These are phyloP conservation scores for Amanita rimosa DNA, from an alignment of 768 basidiomycete species.

Conservation along the genomic window DNA sequence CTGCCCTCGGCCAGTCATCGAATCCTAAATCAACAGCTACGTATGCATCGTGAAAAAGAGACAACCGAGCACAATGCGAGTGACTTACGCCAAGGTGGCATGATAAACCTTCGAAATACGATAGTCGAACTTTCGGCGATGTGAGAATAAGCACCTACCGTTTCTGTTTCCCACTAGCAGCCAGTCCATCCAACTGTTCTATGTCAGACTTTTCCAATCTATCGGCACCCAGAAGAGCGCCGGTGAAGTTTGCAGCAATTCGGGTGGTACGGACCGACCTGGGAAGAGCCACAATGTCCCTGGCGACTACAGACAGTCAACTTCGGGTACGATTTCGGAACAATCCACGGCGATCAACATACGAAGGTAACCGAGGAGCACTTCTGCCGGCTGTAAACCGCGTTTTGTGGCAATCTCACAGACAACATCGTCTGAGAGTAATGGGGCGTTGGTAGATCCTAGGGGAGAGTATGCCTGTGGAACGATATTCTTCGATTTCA, in stretches of 20 bases:
- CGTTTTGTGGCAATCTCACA: slow-evolving; percentile 48
- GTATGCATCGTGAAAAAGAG: not conserved
- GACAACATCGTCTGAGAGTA: slow-evolving; percentile 53
- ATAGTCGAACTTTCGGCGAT: not conserved
- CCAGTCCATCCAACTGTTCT: slow-evolving; percentile 42
- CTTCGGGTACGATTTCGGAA: not conserved
- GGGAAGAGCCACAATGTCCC: slow-evolving; percentile 55
- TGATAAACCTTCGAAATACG: slow-evolving; percentile 33
- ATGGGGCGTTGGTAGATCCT: slow-evolving; percentile 54
- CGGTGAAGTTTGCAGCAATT: slow-evolving; percentile 48
- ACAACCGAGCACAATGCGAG: not conserved
- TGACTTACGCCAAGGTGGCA: slow-evolving; percentile 58
- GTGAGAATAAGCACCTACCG: slow-evolving; percentile 21
- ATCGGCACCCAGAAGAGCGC: slow-evolving; percentile 32
- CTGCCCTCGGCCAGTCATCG: slow-evolving; percentile 43
- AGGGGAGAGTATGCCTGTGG: slow-evolving; percentile 78
- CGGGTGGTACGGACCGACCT: slow-evolving; percentile 69
- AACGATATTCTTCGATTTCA: slow-evolving; percentile 54
- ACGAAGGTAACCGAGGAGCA: slow-evolving; percentile 57
- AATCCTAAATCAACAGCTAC: slow-evolving; percentile 59
- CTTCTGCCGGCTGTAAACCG: slow-evolving; percentile 39
- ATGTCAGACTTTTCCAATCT: slow-evolving; percentile 43
- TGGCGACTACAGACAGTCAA: slow-evolving; percentile 32
- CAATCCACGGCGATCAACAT: slow-evolving; percentile 13
- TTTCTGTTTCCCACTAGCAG: slow-evolving; percentile 54